Conservation (phyloP, 1,284 basidiomycete species). For the Meira nashicola region DNA sequence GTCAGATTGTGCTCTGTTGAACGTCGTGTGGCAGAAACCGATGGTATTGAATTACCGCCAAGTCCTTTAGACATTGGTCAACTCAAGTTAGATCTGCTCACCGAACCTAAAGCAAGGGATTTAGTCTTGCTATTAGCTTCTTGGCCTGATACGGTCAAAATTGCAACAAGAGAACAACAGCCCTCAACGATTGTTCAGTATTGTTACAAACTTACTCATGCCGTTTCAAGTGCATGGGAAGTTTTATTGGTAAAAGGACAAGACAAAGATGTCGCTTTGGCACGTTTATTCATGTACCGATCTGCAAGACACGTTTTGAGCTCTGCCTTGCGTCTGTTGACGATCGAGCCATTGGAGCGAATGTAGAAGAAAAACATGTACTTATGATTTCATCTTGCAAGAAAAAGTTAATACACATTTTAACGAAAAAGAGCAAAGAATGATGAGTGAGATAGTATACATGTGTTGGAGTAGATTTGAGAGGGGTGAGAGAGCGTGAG, state of each 20-base stretch:
- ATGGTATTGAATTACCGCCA: conserved; percentile 67
- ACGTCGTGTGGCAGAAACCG: conserved; percentile 74
- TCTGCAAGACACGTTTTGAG: conserved; percentile 82
- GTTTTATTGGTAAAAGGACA: conserved; percentile 76
- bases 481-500: background rate
- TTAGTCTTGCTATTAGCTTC: conserved; percentile 78
- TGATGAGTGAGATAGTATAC: background rate
- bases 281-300: conserved; percentile 85
- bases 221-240: conserved; percentile 84
- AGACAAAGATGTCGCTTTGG: conserved; percentile 65
- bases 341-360: conserved; percentile 66
- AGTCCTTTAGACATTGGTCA: conserved; percentile 63
- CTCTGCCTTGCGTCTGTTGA: conserved; percentile 79
- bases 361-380: conserved; percentile 63
- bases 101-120: conserved; percentile 71
- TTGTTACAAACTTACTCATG: conserved; percentile 70
- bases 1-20: conserved; percentile 87
- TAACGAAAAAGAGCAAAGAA: background rate
- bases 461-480: background rate
- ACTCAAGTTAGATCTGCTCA: conserved; percentile 64
- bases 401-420: conserved; percentile 11
- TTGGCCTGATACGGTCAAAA: conserved; percentile 85
- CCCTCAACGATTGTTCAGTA: conserved; percentile 81
- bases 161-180: conserved; percentile 77
- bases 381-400: conserved; percentile 38